A percentile compares a stretch with the other conserved stretches of the same genome.
phyloP scores from a whole-genome alignment of 768 basidiomycete species.

The Phylloporus rhodoxanthus region DNA sequence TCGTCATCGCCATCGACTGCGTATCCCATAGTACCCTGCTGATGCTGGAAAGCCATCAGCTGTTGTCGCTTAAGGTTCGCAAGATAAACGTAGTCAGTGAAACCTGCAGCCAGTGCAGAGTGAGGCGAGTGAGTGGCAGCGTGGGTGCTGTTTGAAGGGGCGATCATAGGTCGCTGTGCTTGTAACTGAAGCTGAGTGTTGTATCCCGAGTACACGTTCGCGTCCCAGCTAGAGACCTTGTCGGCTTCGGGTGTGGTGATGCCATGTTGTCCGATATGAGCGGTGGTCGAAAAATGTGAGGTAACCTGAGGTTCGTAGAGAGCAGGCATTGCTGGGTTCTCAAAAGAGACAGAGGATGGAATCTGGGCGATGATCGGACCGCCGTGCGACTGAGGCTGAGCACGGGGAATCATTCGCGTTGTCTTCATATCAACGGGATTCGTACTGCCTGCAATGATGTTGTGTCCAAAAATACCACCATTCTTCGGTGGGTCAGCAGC shows the following conservation, averaged over 20 bases:
- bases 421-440: slow-evolving; percentile 26
- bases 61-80: slow-evolving; percentile 26
- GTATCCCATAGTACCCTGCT: slow-evolving; percentile 19
- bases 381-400: slow-evolving; percentile 22
- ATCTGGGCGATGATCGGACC: slow-evolving; percentile 44
- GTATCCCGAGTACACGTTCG: slow-evolving; percentile 27
- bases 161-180: slow-evolving; percentile 36
- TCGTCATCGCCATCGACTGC: slow-evolving; percentile 36
- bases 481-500: slow-evolving; percentile 28
- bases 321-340: slow-evolving; percentile 47
- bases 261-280: slow-evolving; percentile 21
- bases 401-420: slow-evolving; percentile 21
- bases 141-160: slow-evolving; percentile 40
- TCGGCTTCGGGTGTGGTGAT: slow-evolving; percentile 18
- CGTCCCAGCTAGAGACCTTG: slow-evolving; percentile 29
- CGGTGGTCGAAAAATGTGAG: slow-evolving; percentile 23
- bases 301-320: slow-evolving; percentile 38
- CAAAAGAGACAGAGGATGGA: slow-evolving; percentile 40
- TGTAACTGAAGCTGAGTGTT: slow-evolving; percentile 23
- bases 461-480: slow-evolving; percentile 28
- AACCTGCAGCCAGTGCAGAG: slow-evolving; percentile 8
- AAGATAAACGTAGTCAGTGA: slow-evolving; percentile 22
- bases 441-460: slow-evolving; percentile 26
- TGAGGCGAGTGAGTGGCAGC: slow-evolving; percentile 20
- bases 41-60: slow-evolving; percentile 30